A percentile compares a stretch with the other conserved stretches of the same genome.
Conservation (phyloP, 2,329 filamentous ascomycete genomes). For the Epichloe coenophiala region DNA sequence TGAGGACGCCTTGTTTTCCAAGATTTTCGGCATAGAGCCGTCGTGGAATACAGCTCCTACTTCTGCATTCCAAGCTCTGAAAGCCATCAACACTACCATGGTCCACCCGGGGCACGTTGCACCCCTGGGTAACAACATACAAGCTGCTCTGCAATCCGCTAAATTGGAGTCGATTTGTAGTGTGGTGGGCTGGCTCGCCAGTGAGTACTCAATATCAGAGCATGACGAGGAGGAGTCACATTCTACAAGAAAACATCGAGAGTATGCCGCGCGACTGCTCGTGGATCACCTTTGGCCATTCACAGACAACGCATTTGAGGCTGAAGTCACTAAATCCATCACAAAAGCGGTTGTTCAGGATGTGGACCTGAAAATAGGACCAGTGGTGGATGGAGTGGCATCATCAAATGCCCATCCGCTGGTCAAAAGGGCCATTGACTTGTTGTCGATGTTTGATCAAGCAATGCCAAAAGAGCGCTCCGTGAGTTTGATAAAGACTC, state of each 20-base stretch:
- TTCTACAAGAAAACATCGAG: slow-evolving; percentile 39
- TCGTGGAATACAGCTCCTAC: slow-evolving; percentile 34
- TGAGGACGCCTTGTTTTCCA: slow-evolving; percentile 38
- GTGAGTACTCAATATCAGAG: slow-evolving; percentile 42
- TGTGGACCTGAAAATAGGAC: slow-evolving; percentile 36
- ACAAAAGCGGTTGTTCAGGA: slow-evolving; percentile 32
- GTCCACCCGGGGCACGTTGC: slow-evolving; percentile 41
- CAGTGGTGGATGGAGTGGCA: slow-evolving; percentile 32
- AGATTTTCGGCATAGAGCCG: slow-evolving; percentile 42
- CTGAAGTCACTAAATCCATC: slow-evolving; percentile 41
- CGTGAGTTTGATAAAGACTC: slow-evolving; percentile 26
- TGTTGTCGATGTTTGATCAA: slow-evolving; percentile 49
- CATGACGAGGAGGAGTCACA: slow-evolving; percentile 44
- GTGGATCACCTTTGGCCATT: slow-evolving; percentile 45
- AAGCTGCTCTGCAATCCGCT: slow-evolving; percentile 32
- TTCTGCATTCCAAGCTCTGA: slow-evolving; percentile 38
- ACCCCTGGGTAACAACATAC: slow-evolving; percentile 36
- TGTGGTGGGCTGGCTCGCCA: slow-evolving; percentile 42
- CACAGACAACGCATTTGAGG: slow-evolving; percentile 39
- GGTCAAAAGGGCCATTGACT: slow-evolving; percentile 43
- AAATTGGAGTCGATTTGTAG: slow-evolving; percentile 39
- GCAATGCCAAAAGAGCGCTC: slow-evolving; percentile 51
- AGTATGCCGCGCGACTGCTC: slow-evolving; percentile 41
- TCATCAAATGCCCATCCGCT: slow-evolving; percentile 45
- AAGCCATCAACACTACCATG: slow-evolving; percentile 34